Base-by-base conservation (phyloP, 2,329 filamentous ascomycete genomes). In the Geosmithia flava region DNA sequence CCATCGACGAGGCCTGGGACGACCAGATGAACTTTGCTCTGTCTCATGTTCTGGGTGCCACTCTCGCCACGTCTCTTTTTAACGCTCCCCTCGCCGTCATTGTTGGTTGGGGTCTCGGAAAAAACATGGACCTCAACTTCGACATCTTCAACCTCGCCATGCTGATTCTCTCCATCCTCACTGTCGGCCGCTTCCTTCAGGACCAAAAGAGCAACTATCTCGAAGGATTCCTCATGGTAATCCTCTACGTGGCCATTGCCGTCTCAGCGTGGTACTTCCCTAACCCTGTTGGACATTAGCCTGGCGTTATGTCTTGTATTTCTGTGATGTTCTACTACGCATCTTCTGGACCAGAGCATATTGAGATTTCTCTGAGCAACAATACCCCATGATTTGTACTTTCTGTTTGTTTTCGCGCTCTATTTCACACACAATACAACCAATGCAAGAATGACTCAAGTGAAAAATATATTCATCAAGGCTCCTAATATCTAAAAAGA, bases 171-270 rank as follows among this genome's bases (percentile, higher is more conserved):
- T 80, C 87, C 27, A 91, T 95, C 56, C 71, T 96, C 42, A 87
- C 89, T 0, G 86, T 95, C 39, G 88, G 89, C 1, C 87, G 88
- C 52, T 95, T 95, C 66, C 67, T 96, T 48, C 75, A 88, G 46
- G 90, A 96, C 60, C 81, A 87, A 54, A 91, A 93, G 71, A 87
- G 81, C 52, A 94, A 95, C 60, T 96, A 94, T 59, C 75, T 96
- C 4, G 90, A 96, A 63, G 90, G 90, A 2, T 76, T 80, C 20
- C 74, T 96, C 17, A 87, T 87, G 54, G 78, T 95, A 17, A 75
- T 85, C 44, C 69, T 81, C 5, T 82, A 81, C 55, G 58, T 80
- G 43, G 74, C 75, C 29, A 78, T 82, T 53, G 77, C 77, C 11
- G 74, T 77, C 2, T 76, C 75, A 2, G 75, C 76, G 2, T 76